A percentile compares a stretch with the other conserved stretches of the same genome.
Evolutionary conservation across 1,139 yeast species (phyloP).

Genomic region (Diutina neorugosa): DNA sequence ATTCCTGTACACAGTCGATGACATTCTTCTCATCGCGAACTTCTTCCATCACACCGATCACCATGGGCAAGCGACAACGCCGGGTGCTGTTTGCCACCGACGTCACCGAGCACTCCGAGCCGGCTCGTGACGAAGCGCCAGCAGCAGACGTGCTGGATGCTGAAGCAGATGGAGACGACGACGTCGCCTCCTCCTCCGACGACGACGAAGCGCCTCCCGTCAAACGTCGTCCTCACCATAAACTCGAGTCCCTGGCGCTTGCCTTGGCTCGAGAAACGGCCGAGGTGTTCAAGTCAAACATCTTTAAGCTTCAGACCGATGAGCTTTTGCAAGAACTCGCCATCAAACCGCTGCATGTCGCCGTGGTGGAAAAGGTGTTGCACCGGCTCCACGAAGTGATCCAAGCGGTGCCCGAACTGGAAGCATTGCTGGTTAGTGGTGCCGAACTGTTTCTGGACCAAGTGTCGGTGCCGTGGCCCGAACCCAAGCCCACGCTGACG

Average conservation of each 20-base stretch:
- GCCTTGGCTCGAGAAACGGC: constrained; percentile 78
- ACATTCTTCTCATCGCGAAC: constrained; percentile 2
- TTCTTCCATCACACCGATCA: not conserved
- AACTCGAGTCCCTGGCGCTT: not conserved
- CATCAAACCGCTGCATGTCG: constrained; percentile 55
- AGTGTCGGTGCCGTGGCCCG: constrained; percentile 73
- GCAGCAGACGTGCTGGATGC: not conserved
- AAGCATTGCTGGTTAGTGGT: constrained; percentile 38
- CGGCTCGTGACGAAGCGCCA: not conserved
- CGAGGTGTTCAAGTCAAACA: constrained; percentile 84
- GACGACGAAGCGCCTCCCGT: not conserved
- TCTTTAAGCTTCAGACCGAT: constrained; percentile 88
- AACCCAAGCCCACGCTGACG: constrained; percentile 64
- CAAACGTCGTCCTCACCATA: not conserved
- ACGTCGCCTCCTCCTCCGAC: not conserved
- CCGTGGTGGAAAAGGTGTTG: constrained; percentile 61
- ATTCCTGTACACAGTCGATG: not conserved
- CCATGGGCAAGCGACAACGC: constrained; percentile 4
- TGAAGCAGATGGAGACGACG: not conserved
- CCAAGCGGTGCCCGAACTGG: constrained; percentile 45
- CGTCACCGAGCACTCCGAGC: constrained; percentile 2
- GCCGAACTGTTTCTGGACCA: constrained; percentile 37
- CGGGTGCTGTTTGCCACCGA: constrained; percentile 4
- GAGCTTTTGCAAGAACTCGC: constrained; percentile 73
- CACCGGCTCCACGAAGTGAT: constrained; percentile 66